Percentiles rank a stretch among this genome's conserved stretches.
Conservation (phyloP, 345 rosid genomes). For the Gossypium rotundifolium region DNA sequence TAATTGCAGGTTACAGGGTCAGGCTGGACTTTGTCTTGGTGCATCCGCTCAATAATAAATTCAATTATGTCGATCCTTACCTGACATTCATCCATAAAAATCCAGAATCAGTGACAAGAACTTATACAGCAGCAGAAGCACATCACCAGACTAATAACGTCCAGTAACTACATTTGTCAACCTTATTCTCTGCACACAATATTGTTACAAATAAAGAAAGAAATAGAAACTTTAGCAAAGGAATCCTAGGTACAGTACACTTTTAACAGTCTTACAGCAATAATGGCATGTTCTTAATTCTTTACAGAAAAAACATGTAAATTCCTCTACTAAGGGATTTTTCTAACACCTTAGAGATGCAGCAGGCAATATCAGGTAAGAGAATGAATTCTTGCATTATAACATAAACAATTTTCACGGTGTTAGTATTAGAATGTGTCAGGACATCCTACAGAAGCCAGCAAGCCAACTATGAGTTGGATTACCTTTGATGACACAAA, state of each 20-base stretch:
- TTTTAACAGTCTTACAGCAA: neutral
- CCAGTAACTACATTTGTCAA: neutral
- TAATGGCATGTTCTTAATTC: neutral
- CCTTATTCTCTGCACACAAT: neutral
- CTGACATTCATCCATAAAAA: constrained; percentile 23
- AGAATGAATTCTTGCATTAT: neutral
- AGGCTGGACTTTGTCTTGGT: constrained; percentile 47
- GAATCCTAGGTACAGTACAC: neutral
- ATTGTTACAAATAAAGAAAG: neutral
- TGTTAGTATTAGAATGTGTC: neutral
- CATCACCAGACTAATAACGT: neutral
- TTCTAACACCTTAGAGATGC: neutral
- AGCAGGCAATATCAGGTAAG: neutral
- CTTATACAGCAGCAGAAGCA: neutral
- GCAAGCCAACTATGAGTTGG: neutral
- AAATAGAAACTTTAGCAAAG: neutral
- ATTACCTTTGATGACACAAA: neutral
- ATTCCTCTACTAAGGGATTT: neutral
- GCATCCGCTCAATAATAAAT: constrained; percentile 56
- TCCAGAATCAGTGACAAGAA: constrained; percentile 4
- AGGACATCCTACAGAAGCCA: neutral
- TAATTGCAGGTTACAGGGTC: constrained; percentile 60
- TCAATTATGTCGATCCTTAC: constrained; percentile 62
- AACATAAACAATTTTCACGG: neutral
- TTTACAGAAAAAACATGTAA: neutral